Percentiles rank a stretch among this genome's conserved stretches.
These are phyloP conservation scores for Fusarium palustre DNA, from an alignment of 2,329 filamentous ascomycete species.

Conservation along the genomic window DNA sequence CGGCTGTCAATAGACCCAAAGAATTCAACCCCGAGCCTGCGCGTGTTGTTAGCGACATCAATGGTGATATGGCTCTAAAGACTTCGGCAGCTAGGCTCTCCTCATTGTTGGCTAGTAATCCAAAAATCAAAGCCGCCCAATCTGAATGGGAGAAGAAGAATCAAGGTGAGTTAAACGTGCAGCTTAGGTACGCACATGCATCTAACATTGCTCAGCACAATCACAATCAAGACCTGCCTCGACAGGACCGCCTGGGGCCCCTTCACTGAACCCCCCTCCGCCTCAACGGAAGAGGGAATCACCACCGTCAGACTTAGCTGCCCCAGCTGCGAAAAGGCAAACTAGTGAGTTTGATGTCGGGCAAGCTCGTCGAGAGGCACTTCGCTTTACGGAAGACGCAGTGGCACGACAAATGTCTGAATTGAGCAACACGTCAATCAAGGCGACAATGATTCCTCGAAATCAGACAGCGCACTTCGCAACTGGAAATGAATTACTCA, in stretches of 20 bases:
- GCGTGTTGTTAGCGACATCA: conserved; percentile 45
- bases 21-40: conserved; percentile 20
- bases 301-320: conserved; percentile 1
- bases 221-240: conserved; percentile 5
- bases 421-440: conserved; percentile 7
- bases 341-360: background rate
- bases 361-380: conserved; percentile 16
- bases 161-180: conserved; percentile 8
- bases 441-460: background rate
- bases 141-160: conserved; percentile 46
- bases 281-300: conserved; percentile 30
- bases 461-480: conserved; percentile 17
- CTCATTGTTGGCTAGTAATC: conserved; percentile 22
- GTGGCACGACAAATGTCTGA: conserved; percentile 23
- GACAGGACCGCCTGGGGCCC: background rate
- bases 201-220: conserved; percentile 26
- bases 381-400: conserved; percentile 41
- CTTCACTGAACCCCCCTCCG: conserved; percentile 1
- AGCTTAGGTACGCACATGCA: background rate
- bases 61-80: conserved; percentile 5
- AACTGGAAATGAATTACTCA: conserved; percentile 28
- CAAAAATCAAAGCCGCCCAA: conserved; percentile 48
- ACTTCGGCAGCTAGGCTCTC: background rate
- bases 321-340: conserved; percentile 17
- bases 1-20: conserved; percentile 19